Base-by-base conservation (phyloP, 441 rosid species). In the Aleurites moluccanus region DNA sequence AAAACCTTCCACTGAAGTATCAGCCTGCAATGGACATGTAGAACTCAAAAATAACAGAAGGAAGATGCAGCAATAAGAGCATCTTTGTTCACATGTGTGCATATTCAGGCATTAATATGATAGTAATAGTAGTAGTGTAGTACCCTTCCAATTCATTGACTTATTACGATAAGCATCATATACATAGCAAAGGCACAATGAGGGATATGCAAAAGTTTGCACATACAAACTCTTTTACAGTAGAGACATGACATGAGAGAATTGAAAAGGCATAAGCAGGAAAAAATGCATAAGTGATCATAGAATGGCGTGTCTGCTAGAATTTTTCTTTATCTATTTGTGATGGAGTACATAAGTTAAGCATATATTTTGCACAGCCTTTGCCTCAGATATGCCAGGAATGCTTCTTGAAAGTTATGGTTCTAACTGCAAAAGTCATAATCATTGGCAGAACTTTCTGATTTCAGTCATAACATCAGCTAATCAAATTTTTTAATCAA, bases 1-100 rank as follows among this genome's bases (percentile, higher is more conserved):
- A 81, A 96, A 94, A 82, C 85, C 82, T 78, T 94, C 98, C 73
- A 96, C 86, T 2, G 92, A 88, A 42, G 79, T 69, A 78, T 84
- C 92, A 69, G 82, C 90, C 98, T 92, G 94, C 86, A 82, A 44
- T 57, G 79, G 76, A 83, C 59, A 70, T 23, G 61, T 71, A 74
- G 30, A 38, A 75, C 40, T 84, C 69, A 84, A 80, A 80, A 35
- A 42, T 65, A 61, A 38, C 38, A 33, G 38, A 69, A 74, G 49
- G 66, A 61, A 69, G 52, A 44, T 56, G 28, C 64, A 28, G n/a
- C 64, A 78, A 44, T 50, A 20, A 44, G 40, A 33, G 5, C n/a
- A 53, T 49, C 8, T 20, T 14, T 35, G 35, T 27, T 30, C 28
- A 52, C 10, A 14, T n/a, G 60, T n/a, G 6, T 23, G 47, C 59